Conservation (phyloP, 2,329 filamentous ascomycete species). For the Penicillium hesseltinei region DNA sequence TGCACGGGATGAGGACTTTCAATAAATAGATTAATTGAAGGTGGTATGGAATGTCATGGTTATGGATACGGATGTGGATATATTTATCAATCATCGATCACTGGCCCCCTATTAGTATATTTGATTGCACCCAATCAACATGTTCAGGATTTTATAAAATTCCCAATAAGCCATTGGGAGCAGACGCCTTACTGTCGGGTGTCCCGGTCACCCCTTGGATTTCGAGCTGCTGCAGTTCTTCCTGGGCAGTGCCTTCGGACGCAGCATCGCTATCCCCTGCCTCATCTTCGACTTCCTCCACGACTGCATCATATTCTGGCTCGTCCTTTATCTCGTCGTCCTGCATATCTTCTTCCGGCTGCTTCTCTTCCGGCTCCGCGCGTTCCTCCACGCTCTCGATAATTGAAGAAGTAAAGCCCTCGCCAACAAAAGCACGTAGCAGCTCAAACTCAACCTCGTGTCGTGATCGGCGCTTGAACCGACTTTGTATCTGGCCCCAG, state of each 20-base stretch:
- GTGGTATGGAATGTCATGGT: background rate
- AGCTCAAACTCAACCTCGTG: constrained; percentile 37
- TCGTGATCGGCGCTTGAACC: constrained; percentile 30
- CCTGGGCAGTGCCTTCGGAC: background rate
- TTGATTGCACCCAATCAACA: background rate
- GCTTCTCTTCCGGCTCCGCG: background rate
- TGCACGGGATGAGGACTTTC: constrained; percentile 33
- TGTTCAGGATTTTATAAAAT: background rate
- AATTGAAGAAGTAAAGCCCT: background rate
- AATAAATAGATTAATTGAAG: constrained; percentile 18
- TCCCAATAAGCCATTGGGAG: background rate
- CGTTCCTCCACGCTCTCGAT: background rate
- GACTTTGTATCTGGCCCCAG: constrained; percentile 30
- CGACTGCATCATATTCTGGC: background rate
- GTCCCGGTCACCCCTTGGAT: background rate
- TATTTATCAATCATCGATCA: background rate
- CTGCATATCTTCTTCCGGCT: background rate
- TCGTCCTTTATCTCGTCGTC: background rate
- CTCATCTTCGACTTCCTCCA: background rate
- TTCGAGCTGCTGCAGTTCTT: background rate
- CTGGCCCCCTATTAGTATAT: background rate
- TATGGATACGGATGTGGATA: background rate
- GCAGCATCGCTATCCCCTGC: background rate
- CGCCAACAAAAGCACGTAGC: constrained; percentile 27
- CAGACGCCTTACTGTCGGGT: background rate